A percentile compares a stretch with the other conserved stretches of the same genome.
Evolutionary conservation across 768 basidiomycete species (phyloP).

Genomic region (Boletus sp.): DNA sequence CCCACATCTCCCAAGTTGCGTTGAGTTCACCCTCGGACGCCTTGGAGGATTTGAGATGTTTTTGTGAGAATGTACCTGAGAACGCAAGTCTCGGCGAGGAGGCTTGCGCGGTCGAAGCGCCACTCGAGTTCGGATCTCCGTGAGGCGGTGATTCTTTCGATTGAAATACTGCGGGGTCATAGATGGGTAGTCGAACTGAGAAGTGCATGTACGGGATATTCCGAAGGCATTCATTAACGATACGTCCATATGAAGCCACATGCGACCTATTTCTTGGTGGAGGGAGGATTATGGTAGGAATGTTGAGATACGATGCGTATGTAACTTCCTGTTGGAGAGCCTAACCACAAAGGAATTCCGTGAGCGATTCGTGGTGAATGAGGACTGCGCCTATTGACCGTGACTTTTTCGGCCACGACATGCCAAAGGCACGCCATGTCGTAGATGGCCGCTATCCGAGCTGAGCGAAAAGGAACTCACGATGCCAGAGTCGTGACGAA

Average conservation of each 20-base stretch:
- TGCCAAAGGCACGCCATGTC: constrained; percentile 11
- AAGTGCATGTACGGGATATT: constrained; percentile 70
- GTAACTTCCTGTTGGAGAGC: constrained; percentile 91
- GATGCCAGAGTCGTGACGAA: constrained; percentile 93
- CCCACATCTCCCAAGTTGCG: constrained; percentile 98
- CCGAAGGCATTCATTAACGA: constrained; percentile 74
- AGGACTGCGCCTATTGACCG: constrained; percentile 18
- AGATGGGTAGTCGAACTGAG: constrained; percentile 80
- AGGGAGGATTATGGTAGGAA: constrained; percentile 83
- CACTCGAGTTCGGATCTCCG: constrained; percentile 31
- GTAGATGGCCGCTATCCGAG: constrained; percentile 6
- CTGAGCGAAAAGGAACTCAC: constrained; percentile 45
- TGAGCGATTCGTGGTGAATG: constrained; percentile 11
- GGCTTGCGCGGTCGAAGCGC: constrained; percentile 17
- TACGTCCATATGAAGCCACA: constrained; percentile 90
- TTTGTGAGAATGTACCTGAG: constrained; percentile 24
- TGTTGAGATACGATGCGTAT: constrained; percentile 89
- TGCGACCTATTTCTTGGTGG: constrained; percentile 80
- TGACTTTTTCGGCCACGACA: constrained; percentile 13
- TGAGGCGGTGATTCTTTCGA: constrained; percentile 28
- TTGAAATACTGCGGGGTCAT: constrained; percentile 64
- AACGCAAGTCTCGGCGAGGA: constrained; percentile 17
- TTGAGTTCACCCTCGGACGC: constrained; percentile 58
- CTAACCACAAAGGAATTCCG: constrained; percentile 38
- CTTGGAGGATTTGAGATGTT: constrained; percentile 27